These are phyloP conservation scores for Myxozyma melibiosi DNA, from an alignment of 805 yeast genomes.

Conservation along the genomic window DNA sequence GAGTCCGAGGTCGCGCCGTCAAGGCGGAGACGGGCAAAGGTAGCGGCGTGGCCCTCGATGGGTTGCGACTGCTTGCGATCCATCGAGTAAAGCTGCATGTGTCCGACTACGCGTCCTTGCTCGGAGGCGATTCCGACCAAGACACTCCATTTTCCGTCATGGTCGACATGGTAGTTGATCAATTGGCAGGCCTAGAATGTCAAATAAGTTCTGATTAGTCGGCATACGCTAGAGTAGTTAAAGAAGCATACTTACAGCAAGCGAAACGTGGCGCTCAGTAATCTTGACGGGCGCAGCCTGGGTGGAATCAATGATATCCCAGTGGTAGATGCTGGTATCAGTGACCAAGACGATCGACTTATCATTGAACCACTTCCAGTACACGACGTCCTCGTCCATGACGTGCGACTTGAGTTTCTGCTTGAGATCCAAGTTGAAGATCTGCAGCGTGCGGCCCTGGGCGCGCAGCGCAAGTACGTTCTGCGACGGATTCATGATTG, in stretches of 20 bases:
- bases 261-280: conserved; percentile 79
- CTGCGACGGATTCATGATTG: conserved; percentile 91
- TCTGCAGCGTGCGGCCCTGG: conserved; percentile 92
- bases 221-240: conserved; percentile 34
- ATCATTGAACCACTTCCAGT: conserved; percentile 90
- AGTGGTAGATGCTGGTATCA: conserved; percentile 68
- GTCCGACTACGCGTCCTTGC: conserved; percentile 92
- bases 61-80: conserved; percentile 92
- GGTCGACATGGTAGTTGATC: conserved; percentile 84
- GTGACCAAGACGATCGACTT: conserved; percentile 82
- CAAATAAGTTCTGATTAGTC: not conserved
- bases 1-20: conserved; percentile 74
- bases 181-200: conserved; percentile 73
- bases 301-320: conserved; percentile 82
- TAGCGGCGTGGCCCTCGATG: conserved; percentile 96
- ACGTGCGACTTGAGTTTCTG: conserved; percentile 87
- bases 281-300: conserved; percentile 76
- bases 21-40: conserved; percentile 74
- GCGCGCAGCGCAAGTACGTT: conserved; percentile 92
- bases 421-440: conserved; percentile 84
- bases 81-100: conserved; percentile 87
- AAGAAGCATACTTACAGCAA: conserved; percentile 41
- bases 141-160: conserved; percentile 87
- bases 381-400: conserved; percentile 83
- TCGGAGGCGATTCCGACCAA: conserved; percentile 94